A percentile compares a stretch with the other conserved stretches of the same genome.
Evolutionary conservation across 164 flowering plant genomes (phyloP).

Genomic region (Tetracentron sinense): DNA sequence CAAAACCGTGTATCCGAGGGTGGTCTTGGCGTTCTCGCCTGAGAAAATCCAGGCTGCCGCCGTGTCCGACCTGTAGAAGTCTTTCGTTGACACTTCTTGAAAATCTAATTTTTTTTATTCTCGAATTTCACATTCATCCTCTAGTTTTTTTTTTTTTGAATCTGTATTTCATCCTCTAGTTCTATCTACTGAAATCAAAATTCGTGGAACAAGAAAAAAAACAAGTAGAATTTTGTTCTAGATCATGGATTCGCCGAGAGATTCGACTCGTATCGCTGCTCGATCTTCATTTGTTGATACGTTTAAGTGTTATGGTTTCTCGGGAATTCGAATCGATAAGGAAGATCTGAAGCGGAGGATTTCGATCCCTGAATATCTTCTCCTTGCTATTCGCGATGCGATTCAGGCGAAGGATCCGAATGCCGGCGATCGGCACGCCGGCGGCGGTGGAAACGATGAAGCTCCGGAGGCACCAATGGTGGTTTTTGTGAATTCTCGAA

Average conservation of each 20-base stretch:
- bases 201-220: too few relatives aligned
- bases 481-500: slow-evolving; percentile 73
- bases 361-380: slow-evolving; percentile 56
- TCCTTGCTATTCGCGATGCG: slow-evolving; percentile 55
- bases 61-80: too few relatives aligned
- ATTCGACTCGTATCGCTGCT: slow-evolving; percentile 16
- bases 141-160: too few relatives aligned
- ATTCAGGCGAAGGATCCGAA: slow-evolving; percentile 35
- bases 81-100: too few relatives aligned
- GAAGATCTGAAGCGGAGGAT: slow-evolving; percentile 48
- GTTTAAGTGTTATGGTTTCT: slow-evolving; percentile 48
- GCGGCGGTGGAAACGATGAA: slow-evolving; percentile 2
- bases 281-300: slow-evolving; percentile 70
- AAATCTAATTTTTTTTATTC: too few relatives aligned
- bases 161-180: too few relatives aligned
- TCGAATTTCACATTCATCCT: too few relatives aligned
- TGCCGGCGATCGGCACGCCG: slow-evolving; percentile 11
- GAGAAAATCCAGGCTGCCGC: too few relatives aligned
- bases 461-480: slow-evolving; percentile 62
- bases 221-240: too few relatives aligned
- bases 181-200: too few relatives aligned
- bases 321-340: slow-evolving; percentile 60
- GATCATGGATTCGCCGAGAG: slow-evolving; percentile 18
- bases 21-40: too few relatives aligned
- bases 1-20: too few relatives aligned